Base-by-base conservation (phyloP, 2,329 filamentous ascomycete species). In the Claviceps purpurea region DNA sequence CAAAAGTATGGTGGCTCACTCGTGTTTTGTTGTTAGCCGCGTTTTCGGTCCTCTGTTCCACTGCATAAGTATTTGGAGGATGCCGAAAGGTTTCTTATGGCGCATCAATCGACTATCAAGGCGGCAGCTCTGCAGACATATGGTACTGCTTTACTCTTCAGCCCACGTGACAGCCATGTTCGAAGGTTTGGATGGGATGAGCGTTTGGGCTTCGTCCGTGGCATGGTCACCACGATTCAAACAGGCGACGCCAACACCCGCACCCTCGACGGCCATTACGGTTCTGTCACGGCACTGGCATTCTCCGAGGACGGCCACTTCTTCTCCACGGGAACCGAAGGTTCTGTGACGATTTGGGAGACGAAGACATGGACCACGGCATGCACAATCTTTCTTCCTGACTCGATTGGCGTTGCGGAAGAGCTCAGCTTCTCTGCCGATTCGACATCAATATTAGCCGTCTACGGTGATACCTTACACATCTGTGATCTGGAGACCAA, bases 101-200 rank as follows among this genome's bases (percentile, higher is more conserved):
- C 54, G 55, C 52, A 56, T 51, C 59, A 57, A 56, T 51, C 50
- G 45, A 47, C 60, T 40, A 63, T 69, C 45, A 52, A 64, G 47
- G 55, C 52, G 6, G 50, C 58, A 22, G 59, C 65, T 18, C 55
- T 63, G 6, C 67, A 71, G 54, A 53, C 59, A 20, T 71, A 71
- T 54, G 59, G 53, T 10, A 65, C 57, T n/a, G 64, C 54, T 7
- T 64, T 61, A 16, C 56, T 61, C 44, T 70, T 70, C 52, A 61
- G 60, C 50, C 67, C 64, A 26, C 38, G 47, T 2, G 37, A 48
- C 3, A 65, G 60, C 49, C 18, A 56, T 8, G 53, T 62, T 11
- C 51, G 58, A 47, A 47, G 24, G n/a, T 39, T 52, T n/a, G 55
- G 52, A 42, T 55, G 51, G 51, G 47, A 46, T 22, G 52, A 62